Evolutionary conservation across 2,329 filamentous ascomycete genomes (phyloP).

Genomic region (Sphaceloma murrayae): DNA sequence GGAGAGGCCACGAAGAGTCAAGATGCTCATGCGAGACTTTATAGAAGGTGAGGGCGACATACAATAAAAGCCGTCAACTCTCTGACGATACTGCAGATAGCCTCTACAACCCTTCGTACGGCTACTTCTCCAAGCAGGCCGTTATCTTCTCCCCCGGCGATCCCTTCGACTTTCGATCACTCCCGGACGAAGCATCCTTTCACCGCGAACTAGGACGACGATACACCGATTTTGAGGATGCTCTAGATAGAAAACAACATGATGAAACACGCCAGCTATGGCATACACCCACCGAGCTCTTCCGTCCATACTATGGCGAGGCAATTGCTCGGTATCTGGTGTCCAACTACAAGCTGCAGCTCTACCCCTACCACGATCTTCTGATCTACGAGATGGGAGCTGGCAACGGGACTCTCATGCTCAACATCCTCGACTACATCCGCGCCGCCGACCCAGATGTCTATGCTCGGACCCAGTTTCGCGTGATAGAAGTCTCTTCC

Average conservation of each 20-base stretch:
- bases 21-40: conserved; percentile 96
- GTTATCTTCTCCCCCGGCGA: conserved; percentile 91
- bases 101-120: conserved; percentile 87
- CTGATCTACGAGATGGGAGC: conserved; percentile 99
- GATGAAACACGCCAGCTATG: conserved; percentile 81
- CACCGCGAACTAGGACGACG: conserved; percentile 63
- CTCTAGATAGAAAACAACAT: conserved; percentile 61
- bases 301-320: conserved; percentile 93
- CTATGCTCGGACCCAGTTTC: conserved; percentile 86
- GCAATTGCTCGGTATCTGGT: conserved; percentile 93
- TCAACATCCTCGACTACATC: conserved; percentile 96
- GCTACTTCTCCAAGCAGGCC: conserved; percentile 92
- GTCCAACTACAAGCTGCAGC: conserved; percentile 87
- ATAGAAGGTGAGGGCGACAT: conserved; percentile 54
- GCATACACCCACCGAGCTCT: conserved; percentile 97
- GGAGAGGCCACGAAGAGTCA: conserved; percentile 75
- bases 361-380: conserved; percentile 92
- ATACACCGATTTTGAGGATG: conserved; percentile 85
- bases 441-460: conserved; percentile 80
- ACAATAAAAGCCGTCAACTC: conserved; percentile 1
- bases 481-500: conserved; percentile 89
- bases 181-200: conserved; percentile 81
- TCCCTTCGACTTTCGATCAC: conserved; percentile 74
- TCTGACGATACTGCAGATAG: conserved; percentile 52
- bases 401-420: conserved; percentile 93